Evolutionary conservation across 306 rosid species (phyloP).

Genomic region (Quercus robur): DNA sequence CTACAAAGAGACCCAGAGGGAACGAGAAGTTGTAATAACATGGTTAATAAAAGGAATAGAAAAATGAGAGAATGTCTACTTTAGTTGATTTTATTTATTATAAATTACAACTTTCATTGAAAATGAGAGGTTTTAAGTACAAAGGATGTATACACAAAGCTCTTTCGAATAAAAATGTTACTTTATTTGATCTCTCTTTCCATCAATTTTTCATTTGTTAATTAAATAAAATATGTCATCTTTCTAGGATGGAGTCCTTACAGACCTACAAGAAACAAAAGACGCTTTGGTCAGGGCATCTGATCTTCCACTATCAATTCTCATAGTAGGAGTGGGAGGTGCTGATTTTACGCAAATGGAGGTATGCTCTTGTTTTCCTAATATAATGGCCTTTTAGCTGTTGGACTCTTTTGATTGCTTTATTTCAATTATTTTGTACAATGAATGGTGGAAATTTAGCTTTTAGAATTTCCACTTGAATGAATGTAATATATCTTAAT

Average conservation of each 20-base stretch:
- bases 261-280: constrained; percentile 85
- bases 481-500: not conserved
- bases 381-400: not conserved
- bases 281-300: constrained; percentile 78
- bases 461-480: not conserved
- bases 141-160: too few relatives aligned
- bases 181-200: not conserved
- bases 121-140: too few relatives aligned
- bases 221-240: not conserved
- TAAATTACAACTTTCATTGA: too few relatives aligned
- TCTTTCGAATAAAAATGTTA: not conserved
- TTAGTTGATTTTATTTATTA: too few relatives aligned
- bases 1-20: too few relatives aligned
- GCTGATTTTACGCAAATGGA: constrained; percentile 84
- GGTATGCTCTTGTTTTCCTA: constrained; percentile 32
- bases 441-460: not conserved
- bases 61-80: too few relatives aligned
- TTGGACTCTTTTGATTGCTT: not conserved
- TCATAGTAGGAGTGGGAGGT: constrained; percentile 80
- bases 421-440: not conserved
- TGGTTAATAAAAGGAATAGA: too few relatives aligned
- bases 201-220: not conserved
- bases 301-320: constrained; percentile 82
- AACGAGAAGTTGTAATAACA: too few relatives aligned
- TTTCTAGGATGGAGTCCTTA: constrained; percentile 77